These are phyloP conservation scores for Bertia moriformis DNA, from an alignment of 2,329 filamentous ascomycete genomes.

Conservation along the genomic window DNA sequence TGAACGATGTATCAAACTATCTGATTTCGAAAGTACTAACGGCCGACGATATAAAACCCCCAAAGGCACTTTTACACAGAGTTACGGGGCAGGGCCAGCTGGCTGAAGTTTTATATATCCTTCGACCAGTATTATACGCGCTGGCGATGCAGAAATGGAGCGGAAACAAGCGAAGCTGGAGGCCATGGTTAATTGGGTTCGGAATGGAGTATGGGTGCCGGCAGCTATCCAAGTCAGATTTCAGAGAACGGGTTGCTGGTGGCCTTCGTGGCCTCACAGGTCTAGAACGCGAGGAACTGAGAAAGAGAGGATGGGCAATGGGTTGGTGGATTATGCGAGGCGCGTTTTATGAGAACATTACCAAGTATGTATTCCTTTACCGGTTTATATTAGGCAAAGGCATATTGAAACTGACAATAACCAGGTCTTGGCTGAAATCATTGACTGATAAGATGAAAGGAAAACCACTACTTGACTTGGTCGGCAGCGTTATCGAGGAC, in stretches of 20 bases:
- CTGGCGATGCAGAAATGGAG: constrained; percentile 49
- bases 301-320: constrained; percentile 49
- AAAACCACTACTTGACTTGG: constrained; percentile 48
- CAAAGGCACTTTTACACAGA: constrained; percentile 46
- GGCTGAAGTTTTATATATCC: constrained; percentile 49
- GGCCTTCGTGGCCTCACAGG: constrained; percentile 44
- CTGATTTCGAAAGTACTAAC: constrained; percentile 55
- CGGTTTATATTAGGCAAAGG: background rate
- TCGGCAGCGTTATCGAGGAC: constrained; percentile 49
- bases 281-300: constrained; percentile 49
- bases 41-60: constrained; percentile 55
- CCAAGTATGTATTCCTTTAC: constrained; percentile 10
- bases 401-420: background rate
- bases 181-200: constrained; percentile 52
- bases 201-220: constrained; percentile 52
- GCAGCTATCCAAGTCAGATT: constrained; percentile 44
- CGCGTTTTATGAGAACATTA: constrained; percentile 57
- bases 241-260: constrained; percentile 19
- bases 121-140: constrained; percentile 51
- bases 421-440: constrained; percentile 15
- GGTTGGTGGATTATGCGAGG: constrained; percentile 59
- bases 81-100: constrained; percentile 38
- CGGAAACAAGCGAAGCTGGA: constrained; percentile 47
- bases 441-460: constrained; percentile 37
- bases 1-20: constrained; percentile 47